Conservation (phyloP, 495 filamentous ascomycete species). For the Terfezia claveryi region DNA sequence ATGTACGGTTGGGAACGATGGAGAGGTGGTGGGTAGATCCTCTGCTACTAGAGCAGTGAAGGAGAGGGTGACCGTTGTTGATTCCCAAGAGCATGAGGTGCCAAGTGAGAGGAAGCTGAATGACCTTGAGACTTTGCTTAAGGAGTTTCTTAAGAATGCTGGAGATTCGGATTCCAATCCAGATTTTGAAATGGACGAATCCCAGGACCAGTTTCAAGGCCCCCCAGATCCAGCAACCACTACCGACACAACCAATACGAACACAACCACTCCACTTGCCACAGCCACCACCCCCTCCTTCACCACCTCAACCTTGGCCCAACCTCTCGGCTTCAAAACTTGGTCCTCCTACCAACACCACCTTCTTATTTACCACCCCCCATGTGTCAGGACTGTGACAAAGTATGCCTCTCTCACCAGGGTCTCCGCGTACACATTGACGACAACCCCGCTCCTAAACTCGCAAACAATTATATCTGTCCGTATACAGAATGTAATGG, state of each 20-base stretch:
- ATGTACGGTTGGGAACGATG: neutral
- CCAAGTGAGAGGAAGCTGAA: neutral
- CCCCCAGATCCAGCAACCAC: no score
- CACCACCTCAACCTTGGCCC: neutral
- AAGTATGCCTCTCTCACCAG: conserved; percentile 35
- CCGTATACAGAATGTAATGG: conserved; percentile 26
- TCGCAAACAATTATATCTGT: conserved; percentile 27
- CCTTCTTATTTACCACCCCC: conserved; percentile 48
- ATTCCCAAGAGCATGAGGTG: neutral
- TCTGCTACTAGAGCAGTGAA: no score
- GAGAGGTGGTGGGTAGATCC: no score
- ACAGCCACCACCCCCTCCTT: neutral
- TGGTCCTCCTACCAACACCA: conserved; percentile 48
- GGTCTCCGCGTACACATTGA: conserved; percentile 49
- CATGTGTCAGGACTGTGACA: conserved; percentile 47
- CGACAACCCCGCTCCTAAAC: conserved; percentile 34
- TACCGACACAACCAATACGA: neutral
- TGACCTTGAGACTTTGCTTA: neutral
- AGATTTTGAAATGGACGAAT: neutral
- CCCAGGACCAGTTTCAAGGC: no score
- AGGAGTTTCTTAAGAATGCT: neutral
- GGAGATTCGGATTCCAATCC: neutral
- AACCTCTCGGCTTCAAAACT: conserved; percentile 42
- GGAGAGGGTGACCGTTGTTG: neutral
- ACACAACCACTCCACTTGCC: neutral